phyloP scores from a whole-genome alignment of 2,329 filamentous ascomycete species.

The Grosmannia clavigera region DNA sequence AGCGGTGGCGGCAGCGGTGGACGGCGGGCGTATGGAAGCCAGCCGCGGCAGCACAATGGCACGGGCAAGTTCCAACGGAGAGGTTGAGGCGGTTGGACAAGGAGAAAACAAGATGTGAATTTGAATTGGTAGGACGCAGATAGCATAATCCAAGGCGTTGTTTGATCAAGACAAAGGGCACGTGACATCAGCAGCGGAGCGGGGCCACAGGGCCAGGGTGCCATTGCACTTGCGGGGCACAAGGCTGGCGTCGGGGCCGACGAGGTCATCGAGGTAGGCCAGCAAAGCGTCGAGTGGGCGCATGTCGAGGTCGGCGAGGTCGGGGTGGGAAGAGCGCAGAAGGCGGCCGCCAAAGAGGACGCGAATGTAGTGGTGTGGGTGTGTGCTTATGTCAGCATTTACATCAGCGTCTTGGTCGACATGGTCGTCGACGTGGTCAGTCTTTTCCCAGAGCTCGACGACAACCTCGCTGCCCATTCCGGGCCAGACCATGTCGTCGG shows the following conservation, averaged over 20 bases:
- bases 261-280: conserved; percentile 58
- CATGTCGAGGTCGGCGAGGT: conserved; percentile 59
- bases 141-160: background rate
- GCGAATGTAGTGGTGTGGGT: conserved; percentile 36
- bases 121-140: too few relatives aligned
- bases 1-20: conserved; percentile 22
- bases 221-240: conserved; percentile 13
- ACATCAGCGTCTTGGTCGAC: background rate
- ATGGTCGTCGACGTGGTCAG: background rate
- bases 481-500: conserved; percentile 70
- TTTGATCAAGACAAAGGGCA: background rate
- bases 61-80: conserved; percentile 10
- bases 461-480: conserved; percentile 72
- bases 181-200: background rate
- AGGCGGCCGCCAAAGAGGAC: conserved; percentile 60
- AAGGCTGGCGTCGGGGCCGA: conserved; percentile 38
- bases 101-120: background rate
- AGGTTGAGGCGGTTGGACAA: background rate
- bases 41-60: conserved; percentile 45
- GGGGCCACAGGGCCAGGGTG: conserved; percentile 1
- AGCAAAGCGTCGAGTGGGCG: conserved; percentile 51
- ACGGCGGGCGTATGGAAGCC: conserved; percentile 63
- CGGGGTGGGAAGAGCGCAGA: conserved; percentile 54
- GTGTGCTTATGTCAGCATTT: conserved; percentile 4
- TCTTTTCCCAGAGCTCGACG: conserved; percentile 54